Evolutionary conservation across 352 stramenopile genomes (phyloP).

Genomic region (Pythium aristosporum): DNA sequence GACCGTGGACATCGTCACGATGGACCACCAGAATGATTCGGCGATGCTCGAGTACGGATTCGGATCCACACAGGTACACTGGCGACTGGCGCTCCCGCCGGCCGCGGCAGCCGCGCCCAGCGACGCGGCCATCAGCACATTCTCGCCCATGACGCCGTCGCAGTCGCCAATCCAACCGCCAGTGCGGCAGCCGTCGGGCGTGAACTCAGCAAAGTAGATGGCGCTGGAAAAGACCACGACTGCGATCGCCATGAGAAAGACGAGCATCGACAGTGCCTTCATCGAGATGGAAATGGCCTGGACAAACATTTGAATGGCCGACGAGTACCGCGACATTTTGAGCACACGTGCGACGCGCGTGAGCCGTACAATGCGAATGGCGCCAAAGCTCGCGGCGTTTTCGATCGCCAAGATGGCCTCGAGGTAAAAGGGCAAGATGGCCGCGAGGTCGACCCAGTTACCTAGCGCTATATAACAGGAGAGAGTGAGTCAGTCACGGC

Average conservation of each 20-base stretch:
- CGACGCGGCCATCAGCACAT: conserved; percentile 25
- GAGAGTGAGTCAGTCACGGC: not conserved
- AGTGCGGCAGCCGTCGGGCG: conserved; percentile 52
- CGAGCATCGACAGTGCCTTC: conserved; percentile 83
- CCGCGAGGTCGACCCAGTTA: conserved; percentile 82
- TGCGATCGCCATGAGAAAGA: conserved; percentile 85
- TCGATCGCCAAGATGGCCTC: conserved; percentile 67
- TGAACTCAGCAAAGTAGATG: conserved; percentile 85
- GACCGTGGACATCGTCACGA: conserved; percentile 92
- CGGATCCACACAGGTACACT: conserved; percentile 65
- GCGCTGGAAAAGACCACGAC: conserved; percentile 85
- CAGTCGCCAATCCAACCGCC: conserved; percentile 63
- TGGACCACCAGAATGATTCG: conserved; percentile 86
- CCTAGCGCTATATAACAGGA: conserved; percentile 40
- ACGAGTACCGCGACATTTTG: conserved; percentile 87
- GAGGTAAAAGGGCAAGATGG: conserved; percentile 86
- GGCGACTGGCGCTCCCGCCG: not conserved
- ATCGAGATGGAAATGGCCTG: conserved; percentile 71
- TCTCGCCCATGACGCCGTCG: not conserved
- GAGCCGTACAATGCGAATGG: conserved; percentile 83
- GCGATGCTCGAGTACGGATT: conserved; percentile 84
- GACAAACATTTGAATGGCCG: conserved; percentile 82
- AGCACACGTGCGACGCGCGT: conserved; percentile 80
- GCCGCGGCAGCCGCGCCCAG: conserved; percentile 23
- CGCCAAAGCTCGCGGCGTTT: conserved; percentile 60